Evolutionary conservation across 495 filamentous ascomycete species (phyloP), one percentile per base, ranked within the genome.

Genomic region (Echria macrotheca): DNA sequence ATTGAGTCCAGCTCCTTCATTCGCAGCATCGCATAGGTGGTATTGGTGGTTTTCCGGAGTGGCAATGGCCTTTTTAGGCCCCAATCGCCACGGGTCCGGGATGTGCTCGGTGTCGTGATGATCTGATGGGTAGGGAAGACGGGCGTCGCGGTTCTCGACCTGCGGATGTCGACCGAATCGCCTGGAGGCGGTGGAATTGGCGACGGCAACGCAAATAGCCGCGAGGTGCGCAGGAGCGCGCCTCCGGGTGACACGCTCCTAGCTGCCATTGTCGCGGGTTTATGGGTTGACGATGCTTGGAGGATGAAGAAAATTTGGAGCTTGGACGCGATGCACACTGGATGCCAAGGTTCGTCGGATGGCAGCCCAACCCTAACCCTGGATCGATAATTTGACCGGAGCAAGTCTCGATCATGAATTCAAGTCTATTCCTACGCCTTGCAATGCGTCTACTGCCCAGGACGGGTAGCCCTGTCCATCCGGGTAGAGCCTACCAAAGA

Each of bases 51-150:
- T 5, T 84, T 80, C 59, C 80, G 81, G 7, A 82, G 64, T 2
- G 93, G 93, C 1, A 97, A 69, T 7, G 87, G 74, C 29, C 94
- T 75, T 68, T 99, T 99, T 54, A 97, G 70, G 19, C 93, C 93
- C 94, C 93, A 99, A 60, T 97, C 93, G 17, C 93, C 93, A 54
- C 77, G 75, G 17, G 68, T 61, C 26, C 88, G 77, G n/a, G 91
- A 90, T 18, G 84, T 76, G 5, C 67, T 59, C 2, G 89, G 83
- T 1, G 91, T 95, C 14, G 87, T 84, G 60, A 99, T 87, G 53
- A 87, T 77, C 53, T 89, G 87, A 60, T 86, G 79, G 49, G 80
- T 89, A n/a, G 93, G 93, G 69, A 84, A 83, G 49, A 79, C 78
- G 15, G 79, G 69, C 22, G 91, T 94, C 23, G 86, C 81, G 19